These are phyloP conservation scores for Penicillium goetzii DNA, from an alignment of 495 filamentous ascomycete species.

Conservation along the genomic window DNA sequence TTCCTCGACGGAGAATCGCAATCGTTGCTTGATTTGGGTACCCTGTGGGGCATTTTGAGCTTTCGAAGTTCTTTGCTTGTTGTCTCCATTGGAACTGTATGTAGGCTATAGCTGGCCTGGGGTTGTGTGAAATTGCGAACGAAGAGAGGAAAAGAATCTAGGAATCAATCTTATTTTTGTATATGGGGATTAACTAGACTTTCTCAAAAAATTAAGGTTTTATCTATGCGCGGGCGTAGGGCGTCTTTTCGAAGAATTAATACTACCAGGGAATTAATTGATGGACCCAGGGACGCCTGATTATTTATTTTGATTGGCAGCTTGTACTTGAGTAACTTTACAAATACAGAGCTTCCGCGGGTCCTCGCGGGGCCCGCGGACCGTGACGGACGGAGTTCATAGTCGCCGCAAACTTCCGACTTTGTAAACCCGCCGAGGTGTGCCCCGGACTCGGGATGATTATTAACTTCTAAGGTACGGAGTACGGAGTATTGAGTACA, in stretches of 20 bases:
- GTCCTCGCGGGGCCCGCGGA: not conserved
- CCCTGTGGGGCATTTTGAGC: not conserved
- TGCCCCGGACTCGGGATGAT: not conserved
- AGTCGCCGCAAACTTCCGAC: not conserved
- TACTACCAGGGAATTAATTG: too few species aligned
- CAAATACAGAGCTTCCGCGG: not conserved
- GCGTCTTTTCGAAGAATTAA: not conserved
- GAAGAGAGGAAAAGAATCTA: not conserved
- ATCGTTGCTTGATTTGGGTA: not conserved
- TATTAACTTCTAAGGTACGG: not conserved
- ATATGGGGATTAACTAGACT: not conserved
- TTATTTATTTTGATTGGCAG: not conserved
- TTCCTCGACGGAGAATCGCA: not conserved
- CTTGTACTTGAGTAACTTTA: too few species aligned
- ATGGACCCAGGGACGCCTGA: not conserved
- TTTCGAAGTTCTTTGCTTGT: not conserved
- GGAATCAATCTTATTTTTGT: not conserved
- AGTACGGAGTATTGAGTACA: not conserved
- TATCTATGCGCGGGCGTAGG: not conserved
- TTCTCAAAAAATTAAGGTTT: not conserved
- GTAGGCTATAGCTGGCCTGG: not conserved
- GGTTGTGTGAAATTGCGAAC: not conserved
- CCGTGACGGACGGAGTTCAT: not conserved
- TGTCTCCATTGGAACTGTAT: not conserved
- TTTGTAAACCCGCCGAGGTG: not conserved